Evolutionary conservation across 768 basidiomycete species (phyloP).

Genomic region (Lepiota brunneoincarnata): DNA sequence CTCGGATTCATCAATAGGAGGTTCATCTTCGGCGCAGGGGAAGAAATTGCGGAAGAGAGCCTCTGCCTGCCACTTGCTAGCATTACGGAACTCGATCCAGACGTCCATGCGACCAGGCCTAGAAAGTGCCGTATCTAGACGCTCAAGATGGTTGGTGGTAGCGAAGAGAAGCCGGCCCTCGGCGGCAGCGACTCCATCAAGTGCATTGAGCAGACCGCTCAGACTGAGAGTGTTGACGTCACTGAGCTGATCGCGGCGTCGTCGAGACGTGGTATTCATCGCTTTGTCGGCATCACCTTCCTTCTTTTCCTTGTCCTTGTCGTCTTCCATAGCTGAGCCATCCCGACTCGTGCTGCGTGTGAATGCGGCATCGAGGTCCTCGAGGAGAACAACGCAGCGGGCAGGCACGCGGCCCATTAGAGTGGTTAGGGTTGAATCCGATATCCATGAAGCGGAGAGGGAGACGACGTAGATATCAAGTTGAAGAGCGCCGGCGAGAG

Average conservation of each 20-base stretch:
- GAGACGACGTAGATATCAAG: slow-evolving; percentile 93
- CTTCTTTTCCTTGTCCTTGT: slow-evolving; percentile 31
- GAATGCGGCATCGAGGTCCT: slow-evolving; percentile 90
- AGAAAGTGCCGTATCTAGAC: slow-evolving; percentile 87
- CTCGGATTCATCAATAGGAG: slow-evolving; percentile 18
- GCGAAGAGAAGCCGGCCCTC: slow-evolving; percentile 89
- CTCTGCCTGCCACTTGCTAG: slow-evolving; percentile 83
- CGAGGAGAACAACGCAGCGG: slow-evolving; percentile 82
- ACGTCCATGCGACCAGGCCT: slow-evolving; percentile 93
- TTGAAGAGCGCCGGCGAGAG: slow-evolving; percentile 84
- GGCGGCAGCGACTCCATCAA: slow-evolving; percentile 84
- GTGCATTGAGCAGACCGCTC: slow-evolving; percentile 78
- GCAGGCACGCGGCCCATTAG: slow-evolving; percentile 87
- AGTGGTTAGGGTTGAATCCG: slow-evolving; percentile 80
- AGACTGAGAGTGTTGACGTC: slow-evolving; percentile 81
- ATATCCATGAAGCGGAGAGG: slow-evolving; percentile 82
- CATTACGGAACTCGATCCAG: slow-evolving; percentile 88
- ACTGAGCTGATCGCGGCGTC: slow-evolving; percentile 55
- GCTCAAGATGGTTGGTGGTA: slow-evolving; percentile 89
- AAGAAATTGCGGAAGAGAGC: slow-evolving; percentile 89
- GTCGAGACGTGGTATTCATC: slow-evolving; percentile 28
- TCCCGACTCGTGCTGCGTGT: slow-evolving; percentile 72
- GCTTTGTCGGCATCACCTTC: slow-evolving; percentile 28
- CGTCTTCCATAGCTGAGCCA: slow-evolving; percentile 46
- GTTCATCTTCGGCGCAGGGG: slow-evolving; percentile 61